Base-by-base conservation (phyloP, 2,329 filamentous ascomycete species). In the Leptographium flavum region DNA sequence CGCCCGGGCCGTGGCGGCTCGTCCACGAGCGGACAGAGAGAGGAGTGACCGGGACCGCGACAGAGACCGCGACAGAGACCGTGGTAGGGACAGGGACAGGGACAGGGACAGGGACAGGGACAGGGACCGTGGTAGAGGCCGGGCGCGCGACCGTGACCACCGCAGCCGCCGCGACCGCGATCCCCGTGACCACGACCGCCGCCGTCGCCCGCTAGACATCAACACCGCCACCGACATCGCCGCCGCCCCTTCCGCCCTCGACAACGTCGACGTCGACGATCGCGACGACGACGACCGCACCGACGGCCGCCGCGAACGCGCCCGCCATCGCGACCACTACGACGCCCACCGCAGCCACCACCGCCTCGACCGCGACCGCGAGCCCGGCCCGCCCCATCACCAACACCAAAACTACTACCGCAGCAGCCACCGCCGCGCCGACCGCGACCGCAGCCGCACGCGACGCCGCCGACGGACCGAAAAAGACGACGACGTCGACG, bases 61-160 rank as follows among this genome's bases (percentile, higher is more conserved):
- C 13, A 11, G 19, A 8, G 30, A 19, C 19, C 37, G 39, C 11
- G 38, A 40, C 21, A 27, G 44, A 3, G 15, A n/a, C 23, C 31
- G 38, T 2, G 37, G 48, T 28, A 52, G 53, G 15, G 51, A 49
- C 19, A 49, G 46, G 46, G 37, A 54, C 15, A 52, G 56, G 27
- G 56, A 62, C 23, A 52, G 57, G 8, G 60, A 61, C 47, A 28
- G 53, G 49, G 45, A 47, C 10, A 32, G 33, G 42, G 58, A 56
- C 45, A 40, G 35, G 31, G n/a, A 38, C 10, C 42, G 35, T 14
- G 33, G 13, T 5, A 19, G 23, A 7, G n/a, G 19, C 17, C 42
- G 28, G 3, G 35, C 11, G 21, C 23, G 39, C 4, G 45, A 46
- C 19, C 17, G 33, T 21, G 33, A 36, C 33, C 33, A 33, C 15